These are phyloP conservation scores for Polygonum maritimum DNA, from an alignment of 148 eudicot species.

Conservation along the genomic window DNA sequence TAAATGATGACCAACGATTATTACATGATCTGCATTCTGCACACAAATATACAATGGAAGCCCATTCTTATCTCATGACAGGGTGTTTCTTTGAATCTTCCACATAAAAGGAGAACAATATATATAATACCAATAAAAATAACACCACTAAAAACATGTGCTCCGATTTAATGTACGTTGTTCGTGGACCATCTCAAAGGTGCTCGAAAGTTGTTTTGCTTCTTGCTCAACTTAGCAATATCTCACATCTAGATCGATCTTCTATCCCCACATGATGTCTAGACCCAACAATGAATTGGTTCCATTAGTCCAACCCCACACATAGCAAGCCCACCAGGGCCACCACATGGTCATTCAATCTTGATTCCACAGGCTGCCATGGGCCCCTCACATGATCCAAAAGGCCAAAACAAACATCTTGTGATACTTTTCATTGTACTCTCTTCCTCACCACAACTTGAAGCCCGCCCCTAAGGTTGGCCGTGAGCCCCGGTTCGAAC, in stretches of 20 bases:
- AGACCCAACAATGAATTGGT: not conserved
- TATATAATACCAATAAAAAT: not conserved
- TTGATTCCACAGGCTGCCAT: not conserved
- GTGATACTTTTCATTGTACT: constrained; percentile 4
- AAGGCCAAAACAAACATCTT: not conserved
- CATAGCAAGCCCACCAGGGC: too few relatives aligned
- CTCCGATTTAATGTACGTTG: not conserved
- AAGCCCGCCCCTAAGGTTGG: constrained; percentile 45
- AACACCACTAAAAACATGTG: not conserved
- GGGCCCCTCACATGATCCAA: too few relatives aligned
- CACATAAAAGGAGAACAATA: too few relatives aligned
- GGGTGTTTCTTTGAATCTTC: too few relatives aligned
- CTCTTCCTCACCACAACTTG: constrained; percentile 24
- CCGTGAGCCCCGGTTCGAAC: constrained; percentile 59
- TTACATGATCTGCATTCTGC: too few relatives aligned
- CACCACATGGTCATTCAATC: not conserved
- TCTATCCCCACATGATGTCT: not conserved
- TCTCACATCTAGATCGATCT: not conserved
- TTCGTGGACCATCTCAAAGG: not conserved
- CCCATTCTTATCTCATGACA: too few relatives aligned
- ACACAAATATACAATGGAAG: too few relatives aligned
- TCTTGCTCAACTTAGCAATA: not conserved
- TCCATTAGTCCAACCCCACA: not conserved
- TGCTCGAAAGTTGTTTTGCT: not conserved
- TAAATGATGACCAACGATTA: too few relatives aligned